phyloP scores from a whole-genome alignment of 1,284 basidiomycete species.

The Moesziomyces sp. region DNA sequence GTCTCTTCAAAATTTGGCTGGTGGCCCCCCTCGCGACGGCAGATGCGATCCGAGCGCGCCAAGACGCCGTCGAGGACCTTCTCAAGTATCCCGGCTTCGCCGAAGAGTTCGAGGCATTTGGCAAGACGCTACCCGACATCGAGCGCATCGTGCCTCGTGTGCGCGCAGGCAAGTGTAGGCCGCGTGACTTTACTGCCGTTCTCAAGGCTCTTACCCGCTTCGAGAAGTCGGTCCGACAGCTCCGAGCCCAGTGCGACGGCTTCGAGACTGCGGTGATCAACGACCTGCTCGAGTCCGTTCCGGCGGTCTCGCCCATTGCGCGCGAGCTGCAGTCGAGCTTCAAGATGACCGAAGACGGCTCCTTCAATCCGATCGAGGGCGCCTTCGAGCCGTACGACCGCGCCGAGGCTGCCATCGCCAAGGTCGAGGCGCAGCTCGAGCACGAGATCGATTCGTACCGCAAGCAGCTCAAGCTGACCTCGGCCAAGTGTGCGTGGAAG shows the following conservation, averaged over 20 bases:
- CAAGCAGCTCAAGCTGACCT: slow-evolving; percentile 50
- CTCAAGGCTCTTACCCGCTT: slow-evolving; percentile 57
- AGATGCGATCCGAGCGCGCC: slow-evolving; percentile 57
- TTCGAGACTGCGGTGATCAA: slow-evolving; percentile 44
- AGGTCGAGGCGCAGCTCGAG: slow-evolving; percentile 59
- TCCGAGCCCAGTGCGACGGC: slow-evolving; percentile 26
- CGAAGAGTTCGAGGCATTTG: slow-evolving; percentile 58
- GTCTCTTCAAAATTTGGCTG: slow-evolving; percentile 66
- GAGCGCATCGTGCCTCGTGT: slow-evolving; percentile 65
- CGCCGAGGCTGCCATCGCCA: slow-evolving; percentile 48
- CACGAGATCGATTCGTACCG: slow-evolving; percentile 49
- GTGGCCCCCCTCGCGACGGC: slow-evolving; percentile 57
- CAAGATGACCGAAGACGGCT: slow-evolving; percentile 57
- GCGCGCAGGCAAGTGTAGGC: slow-evolving; percentile 62
- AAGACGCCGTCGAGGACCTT: slow-evolving; percentile 65
- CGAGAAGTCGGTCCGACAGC: slow-evolving; percentile 30
- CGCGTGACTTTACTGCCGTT: slow-evolving; percentile 62
- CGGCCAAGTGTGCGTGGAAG: slow-evolving; percentile 60
- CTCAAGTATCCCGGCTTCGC: slow-evolving; percentile 47
- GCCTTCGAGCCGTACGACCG: slow-evolving; percentile 57
- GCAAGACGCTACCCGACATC: slow-evolving; percentile 61
- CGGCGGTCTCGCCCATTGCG: slow-evolving; percentile 55
- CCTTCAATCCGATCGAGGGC: slow-evolving; percentile 57
- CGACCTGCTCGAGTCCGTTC: slow-evolving; percentile 49
- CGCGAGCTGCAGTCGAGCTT: slow-evolving; percentile 55